Evolutionary conservation across 495 filamentous ascomycete genomes (phyloP).

Genomic region (Lepidopterella palustris): DNA sequence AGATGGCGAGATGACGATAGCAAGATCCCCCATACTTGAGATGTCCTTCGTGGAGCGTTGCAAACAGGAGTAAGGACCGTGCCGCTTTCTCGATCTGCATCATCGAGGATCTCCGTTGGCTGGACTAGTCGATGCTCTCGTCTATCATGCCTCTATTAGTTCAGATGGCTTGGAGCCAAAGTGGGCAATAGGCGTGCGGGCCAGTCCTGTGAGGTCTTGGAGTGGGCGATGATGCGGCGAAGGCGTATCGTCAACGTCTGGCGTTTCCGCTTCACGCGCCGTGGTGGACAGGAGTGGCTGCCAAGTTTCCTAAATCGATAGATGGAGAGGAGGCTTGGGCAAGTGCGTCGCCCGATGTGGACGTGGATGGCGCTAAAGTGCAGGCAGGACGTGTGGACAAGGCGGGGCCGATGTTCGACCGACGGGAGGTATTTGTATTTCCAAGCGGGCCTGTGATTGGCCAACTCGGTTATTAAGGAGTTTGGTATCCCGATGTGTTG

Average conservation of each 20-base stretch:
- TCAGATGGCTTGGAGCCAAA: background rate
- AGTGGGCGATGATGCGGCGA: background rate
- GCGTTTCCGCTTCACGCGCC: constrained; percentile 4
- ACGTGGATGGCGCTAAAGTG: background rate
- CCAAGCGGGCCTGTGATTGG: background rate
- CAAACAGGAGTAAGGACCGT: too few relatives aligned
- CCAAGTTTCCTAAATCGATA: background rate
- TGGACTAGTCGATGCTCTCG: background rate
- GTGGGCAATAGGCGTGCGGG: background rate
- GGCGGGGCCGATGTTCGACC: background rate
- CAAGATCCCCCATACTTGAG: too few relatives aligned
- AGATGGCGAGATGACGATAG: too few relatives aligned
- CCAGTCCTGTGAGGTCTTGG: too few relatives aligned
- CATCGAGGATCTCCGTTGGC: background rate
- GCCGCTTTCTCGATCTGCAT: background rate
- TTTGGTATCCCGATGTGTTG: constrained; percentile 12
- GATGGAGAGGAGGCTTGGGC: background rate
- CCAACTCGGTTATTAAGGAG: constrained; percentile 9
- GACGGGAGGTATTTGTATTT: background rate
- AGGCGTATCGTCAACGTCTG: background rate
- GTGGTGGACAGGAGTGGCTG: background rate
- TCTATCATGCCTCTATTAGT: background rate
- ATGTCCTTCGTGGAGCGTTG: too few relatives aligned
- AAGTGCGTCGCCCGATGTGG: background rate
- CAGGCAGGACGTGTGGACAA: background rate